Conservation (phyloP, 2,329 filamentous ascomycete genomes). For the Didymella arachidicola region DNA sequence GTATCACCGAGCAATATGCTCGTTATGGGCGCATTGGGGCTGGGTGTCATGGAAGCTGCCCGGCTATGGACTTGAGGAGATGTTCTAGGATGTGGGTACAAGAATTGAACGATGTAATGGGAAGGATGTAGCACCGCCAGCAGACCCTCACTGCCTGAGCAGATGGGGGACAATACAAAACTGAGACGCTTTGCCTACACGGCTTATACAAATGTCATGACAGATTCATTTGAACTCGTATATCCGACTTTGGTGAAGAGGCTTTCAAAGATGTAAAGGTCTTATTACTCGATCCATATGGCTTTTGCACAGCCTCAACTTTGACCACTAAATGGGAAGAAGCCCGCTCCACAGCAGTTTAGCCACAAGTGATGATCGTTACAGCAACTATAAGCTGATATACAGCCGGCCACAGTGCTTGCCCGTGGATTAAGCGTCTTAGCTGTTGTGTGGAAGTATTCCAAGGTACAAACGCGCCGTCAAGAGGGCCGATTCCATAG, state of each 20-base stretch:
- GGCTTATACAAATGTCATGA: background rate
- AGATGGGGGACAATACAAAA: background rate
- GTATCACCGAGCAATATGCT: constrained; percentile 33
- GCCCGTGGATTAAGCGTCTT: background rate
- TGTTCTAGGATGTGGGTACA: background rate
- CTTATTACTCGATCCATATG: background rate
- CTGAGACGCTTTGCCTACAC: background rate
- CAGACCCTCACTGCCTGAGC: background rate
- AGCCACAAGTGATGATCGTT: background rate
- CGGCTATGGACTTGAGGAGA: constrained; percentile 32
- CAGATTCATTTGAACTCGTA: background rate
- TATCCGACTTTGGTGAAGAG: background rate
- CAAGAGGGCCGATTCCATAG: background rate
- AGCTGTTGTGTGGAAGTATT: background rate
- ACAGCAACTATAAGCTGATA: background rate
- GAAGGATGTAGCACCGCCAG: background rate
- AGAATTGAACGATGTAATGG: background rate
- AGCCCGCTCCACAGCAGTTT: background rate
- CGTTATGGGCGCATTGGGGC: constrained; percentile 36
- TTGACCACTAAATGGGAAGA: background rate
- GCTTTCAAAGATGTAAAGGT: background rate
- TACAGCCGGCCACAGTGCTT: background rate
- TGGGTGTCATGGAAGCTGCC: constrained; percentile 37
- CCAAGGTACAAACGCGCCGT: background rate
- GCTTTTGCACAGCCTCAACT: background rate